These are phyloP conservation scores for Trichosanthes cucumerina DNA, from an alignment of 306 rosid species.

Conservation along the genomic window DNA sequence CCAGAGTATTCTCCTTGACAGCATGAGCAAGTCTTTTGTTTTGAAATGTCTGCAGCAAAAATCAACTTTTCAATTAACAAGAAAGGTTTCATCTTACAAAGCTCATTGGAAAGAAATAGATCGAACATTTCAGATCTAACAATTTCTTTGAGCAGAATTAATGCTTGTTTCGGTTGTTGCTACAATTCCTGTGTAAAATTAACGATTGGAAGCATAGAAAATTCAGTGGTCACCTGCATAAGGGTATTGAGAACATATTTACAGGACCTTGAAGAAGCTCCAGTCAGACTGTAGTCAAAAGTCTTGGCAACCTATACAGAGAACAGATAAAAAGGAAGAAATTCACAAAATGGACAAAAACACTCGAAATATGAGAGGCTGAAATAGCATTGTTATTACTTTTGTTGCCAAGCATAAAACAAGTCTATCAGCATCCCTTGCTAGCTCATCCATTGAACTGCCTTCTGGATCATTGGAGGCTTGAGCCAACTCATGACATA, in stretches of 20 bases:
- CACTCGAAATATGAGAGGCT: not conserved
- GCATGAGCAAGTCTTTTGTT: conserved; percentile 90
- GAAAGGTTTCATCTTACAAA: not conserved
- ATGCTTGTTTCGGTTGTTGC: not conserved
- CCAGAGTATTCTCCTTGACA: conserved; percentile 82
- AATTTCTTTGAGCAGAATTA: not conserved
- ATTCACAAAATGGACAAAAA: not conserved
- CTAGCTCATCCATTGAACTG: conserved; percentile 77
- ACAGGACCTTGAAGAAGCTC: conserved; percentile 94
- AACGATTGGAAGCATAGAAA: not conserved
- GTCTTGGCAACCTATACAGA: conserved; percentile 71
- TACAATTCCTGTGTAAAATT: not conserved
- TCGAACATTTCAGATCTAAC: not conserved
- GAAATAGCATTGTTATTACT: conserved; percentile 27
- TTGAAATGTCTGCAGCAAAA: conserved; percentile 70
- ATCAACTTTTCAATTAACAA: conserved; percentile 4
- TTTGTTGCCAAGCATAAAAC: conserved; percentile 89
- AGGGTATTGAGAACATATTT: conserved; percentile 98
- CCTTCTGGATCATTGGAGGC: conserved; percentile 87
- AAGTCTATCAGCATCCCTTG: conserved; percentile 82
- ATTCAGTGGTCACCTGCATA: conserved; percentile 59
- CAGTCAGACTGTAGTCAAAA: conserved; percentile 94
- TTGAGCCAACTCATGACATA: conserved; percentile 95
- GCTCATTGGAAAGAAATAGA: not conserved
- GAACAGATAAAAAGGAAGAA: not conserved